Conservation (phyloP, 163 green algal species). For the Coccomyxa subellipsoidea region DNA sequence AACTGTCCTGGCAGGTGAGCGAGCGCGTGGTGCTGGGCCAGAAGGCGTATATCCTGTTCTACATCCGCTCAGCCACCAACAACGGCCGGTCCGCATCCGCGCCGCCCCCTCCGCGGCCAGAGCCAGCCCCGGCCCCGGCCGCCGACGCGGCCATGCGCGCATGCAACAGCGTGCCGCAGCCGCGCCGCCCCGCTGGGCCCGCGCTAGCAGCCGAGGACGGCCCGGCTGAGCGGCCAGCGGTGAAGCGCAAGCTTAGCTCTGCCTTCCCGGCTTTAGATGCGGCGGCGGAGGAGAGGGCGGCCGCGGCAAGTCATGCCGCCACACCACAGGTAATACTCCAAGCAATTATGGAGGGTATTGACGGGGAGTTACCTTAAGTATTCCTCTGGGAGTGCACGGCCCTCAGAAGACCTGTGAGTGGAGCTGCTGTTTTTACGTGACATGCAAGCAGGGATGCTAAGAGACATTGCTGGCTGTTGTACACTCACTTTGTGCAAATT, state of each 20-base stretch:
- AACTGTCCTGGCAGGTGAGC: constrained; percentile 40
- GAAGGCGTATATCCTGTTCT: constrained; percentile 97
- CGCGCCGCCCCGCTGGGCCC: not conserved
- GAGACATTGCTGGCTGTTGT: too few relatives aligned
- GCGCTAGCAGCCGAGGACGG: not conserved
- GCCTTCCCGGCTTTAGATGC: not conserved
- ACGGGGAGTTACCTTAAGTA: too few relatives aligned
- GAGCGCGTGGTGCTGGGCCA: constrained; percentile 77
- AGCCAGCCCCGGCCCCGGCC: not conserved
- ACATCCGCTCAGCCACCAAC: constrained; percentile 49
- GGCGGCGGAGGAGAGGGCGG: too few relatives aligned
- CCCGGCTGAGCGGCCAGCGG: constrained; percentile 9
- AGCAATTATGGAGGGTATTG: too few relatives aligned
- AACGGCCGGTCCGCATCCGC: not conserved
- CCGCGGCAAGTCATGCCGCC: too few relatives aligned
- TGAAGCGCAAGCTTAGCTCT: not conserved
- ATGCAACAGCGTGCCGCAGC: not conserved
- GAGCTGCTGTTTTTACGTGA: too few relatives aligned
- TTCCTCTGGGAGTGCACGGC: too few relatives aligned
- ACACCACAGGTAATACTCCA: too few relatives aligned
- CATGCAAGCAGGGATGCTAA: too few relatives aligned
- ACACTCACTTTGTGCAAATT: too few relatives aligned
- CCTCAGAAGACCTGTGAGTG: too few relatives aligned
- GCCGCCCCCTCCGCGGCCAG: not conserved
- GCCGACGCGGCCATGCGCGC: not conserved